Conservation (phyloP, 1,284 basidiomycete genomes). For the Lignosus rhinocerotis region DNA sequence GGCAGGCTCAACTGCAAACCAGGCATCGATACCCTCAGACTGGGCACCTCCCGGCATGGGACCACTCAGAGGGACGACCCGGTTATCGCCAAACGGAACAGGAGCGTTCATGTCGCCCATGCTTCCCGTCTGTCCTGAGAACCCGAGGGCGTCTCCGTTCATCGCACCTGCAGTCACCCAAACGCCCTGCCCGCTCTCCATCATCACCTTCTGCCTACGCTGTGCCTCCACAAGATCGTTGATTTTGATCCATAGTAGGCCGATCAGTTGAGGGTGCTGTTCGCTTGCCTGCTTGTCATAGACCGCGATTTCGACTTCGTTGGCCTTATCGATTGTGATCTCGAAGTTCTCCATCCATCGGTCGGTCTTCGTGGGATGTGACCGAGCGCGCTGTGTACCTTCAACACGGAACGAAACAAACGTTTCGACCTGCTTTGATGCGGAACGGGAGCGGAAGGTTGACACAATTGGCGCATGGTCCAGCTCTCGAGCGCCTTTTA, state of each 20-base stretch:
- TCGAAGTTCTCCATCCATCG: constrained; percentile 98
- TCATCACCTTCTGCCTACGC: constrained; percentile 88
- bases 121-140: constrained; percentile 40
- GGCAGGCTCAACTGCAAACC: constrained; percentile 98
- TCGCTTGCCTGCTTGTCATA: constrained; percentile 91
- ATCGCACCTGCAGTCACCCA: constrained; percentile 94
- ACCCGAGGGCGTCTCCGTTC: constrained; percentile 53
- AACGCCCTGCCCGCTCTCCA: constrained; percentile 82
- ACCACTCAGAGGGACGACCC: constrained; percentile 30
- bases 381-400: constrained; percentile 90
- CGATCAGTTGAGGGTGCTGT: constrained; percentile 84
- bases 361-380: constrained; percentile 92
- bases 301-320: constrained; percentile 96
- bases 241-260: constrained; percentile 94
- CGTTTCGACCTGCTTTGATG: constrained; percentile 86
- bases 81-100: constrained; percentile 45
- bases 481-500: constrained; percentile 90
- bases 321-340: constrained; percentile 96
- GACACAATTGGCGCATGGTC: constrained; percentile 84
- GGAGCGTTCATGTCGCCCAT: constrained; percentile 60
- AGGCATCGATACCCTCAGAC: constrained; percentile 89
- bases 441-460: constrained; percentile 63
- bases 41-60: constrained; percentile 34
- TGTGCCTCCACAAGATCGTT: constrained; percentile 95
- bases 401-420: constrained; percentile 95